Evolutionary conservation across 257 asterid genomes (phyloP), one percentile per base, ranked within the genome.

Genomic region (Prunella vulgaris): DNA sequence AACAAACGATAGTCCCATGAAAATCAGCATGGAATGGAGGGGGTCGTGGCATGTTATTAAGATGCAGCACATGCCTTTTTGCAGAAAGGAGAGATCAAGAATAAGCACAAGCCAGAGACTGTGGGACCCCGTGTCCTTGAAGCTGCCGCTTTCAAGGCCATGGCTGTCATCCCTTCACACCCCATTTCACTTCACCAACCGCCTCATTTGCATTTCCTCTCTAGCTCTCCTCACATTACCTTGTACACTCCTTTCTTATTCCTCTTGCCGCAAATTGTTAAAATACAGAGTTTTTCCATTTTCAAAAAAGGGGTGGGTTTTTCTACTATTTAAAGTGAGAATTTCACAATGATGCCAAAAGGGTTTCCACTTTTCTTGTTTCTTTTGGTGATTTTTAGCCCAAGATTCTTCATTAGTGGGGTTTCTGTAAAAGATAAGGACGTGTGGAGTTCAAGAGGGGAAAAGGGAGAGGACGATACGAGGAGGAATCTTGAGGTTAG

Each of bases 401-500:
- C 74, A 17, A 35, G 54, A 3, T 70, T 79, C 6, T 65, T 49
- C 20, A 13, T 70, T 32, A 20, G 14, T 17, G 83, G 75, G 18
- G 71, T 20, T 28, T 68, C 13, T 72, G 79, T 69, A 78, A 79
- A 57, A 2, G 90, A 87, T 57, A 84, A 72, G 68, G 89, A 87
- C 76, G 80, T 74, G 0, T 87, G 90, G 95, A 81, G 79, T 33
- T 80, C 95, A 9, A 79, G 73, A 67, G 59, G 27, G 60, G 77
- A 63, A 32, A 70, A 76, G 64, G 65, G 20, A 27, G 32, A 20
- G 37, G 78, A 53, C 30, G 20, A 66, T 21, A 53, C 66, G 66
- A 81, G 72, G 68, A 79, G 73, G 76, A 75, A 78, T 66, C 91
- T 88, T 24, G 88, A 86, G 83, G 70, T 90, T 18, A 74, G 86